Percentiles rank a stretch among this genome's conserved stretches.
phyloP scores from a whole-genome alignment of 2,329 filamentous ascomycete genomes.

The Pestalotiopsis fici region DNA sequence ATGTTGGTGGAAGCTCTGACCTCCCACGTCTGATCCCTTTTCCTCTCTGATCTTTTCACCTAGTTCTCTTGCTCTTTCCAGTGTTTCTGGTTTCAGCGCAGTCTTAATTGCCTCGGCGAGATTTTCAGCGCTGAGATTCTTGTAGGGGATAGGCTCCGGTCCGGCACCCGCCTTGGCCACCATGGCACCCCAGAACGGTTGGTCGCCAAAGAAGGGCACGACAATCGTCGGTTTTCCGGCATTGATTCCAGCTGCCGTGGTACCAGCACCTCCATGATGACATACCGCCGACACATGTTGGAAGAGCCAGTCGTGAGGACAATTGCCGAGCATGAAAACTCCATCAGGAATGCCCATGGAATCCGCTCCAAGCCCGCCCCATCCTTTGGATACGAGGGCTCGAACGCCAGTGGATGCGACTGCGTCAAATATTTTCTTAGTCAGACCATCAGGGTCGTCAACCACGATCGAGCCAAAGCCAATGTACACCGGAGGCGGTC shows the following conservation, averaged over 20 bases:
- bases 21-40: conserved; percentile 63
- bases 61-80: conserved; percentile 56
- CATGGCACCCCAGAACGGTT: conserved; percentile 83
- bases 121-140: conserved; percentile 65
- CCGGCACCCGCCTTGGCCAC: conserved; percentile 72
- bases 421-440: conserved; percentile 46
- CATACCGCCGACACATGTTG: conserved; percentile 78
- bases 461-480: conserved; percentile 60
- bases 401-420: conserved; percentile 55
- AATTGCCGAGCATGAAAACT: conserved; percentile 82
- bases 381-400: conserved; percentile 83
- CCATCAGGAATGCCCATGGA: conserved; percentile 69
- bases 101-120: conserved; percentile 65
- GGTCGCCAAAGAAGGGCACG: conserved; percentile 85
- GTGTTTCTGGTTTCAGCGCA: conserved; percentile 61
- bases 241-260: conserved; percentile 83
- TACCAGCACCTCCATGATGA: conserved; percentile 86
- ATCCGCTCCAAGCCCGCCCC: conserved; percentile 81
- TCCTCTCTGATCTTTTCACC: conserved; percentile 69
- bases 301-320: conserved; percentile 89
- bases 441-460: conserved; percentile 46
- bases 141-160: conserved; percentile 69
- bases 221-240: conserved; percentile 79
- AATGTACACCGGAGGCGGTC: conserved; percentile 53
- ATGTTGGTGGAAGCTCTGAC: conserved; percentile 70